Evolutionary conservation across 2,329 filamentous ascomycete genomes (phyloP), one percentile per base, ranked within the genome.

Genomic region (Aspergillus hiratsukae): DNA sequence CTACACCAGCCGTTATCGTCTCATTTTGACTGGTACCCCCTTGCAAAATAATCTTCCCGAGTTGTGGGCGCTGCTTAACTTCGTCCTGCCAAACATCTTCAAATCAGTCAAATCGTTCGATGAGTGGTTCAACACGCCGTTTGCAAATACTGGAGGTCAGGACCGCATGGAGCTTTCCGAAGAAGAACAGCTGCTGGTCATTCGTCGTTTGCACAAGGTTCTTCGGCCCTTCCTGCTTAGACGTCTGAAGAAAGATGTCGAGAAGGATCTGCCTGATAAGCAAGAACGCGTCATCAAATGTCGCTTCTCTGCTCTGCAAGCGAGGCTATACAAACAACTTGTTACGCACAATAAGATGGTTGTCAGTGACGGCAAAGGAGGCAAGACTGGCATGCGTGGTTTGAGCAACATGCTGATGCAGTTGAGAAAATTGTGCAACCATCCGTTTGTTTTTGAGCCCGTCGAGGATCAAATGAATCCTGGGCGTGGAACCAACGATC

Each of bases 391-490:
- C 64, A 89, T 95, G 76, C 91, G 91, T 71, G 94, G 94, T 73
- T 80, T 99, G 60, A 97, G 93, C 81, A 99, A 99, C 78, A 99
- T 99, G 92, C 90, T 99, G 59, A 99, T 99, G 94, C 94, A 99
- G 77, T 80, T 99, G 69, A 89, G 94, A 70, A 99, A 99, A 78
- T 87, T 99, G 51, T 99, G 94, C 80, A 99, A 99, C 73, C 94
- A 99, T 79, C 94, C 94, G 0, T 99, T 99, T 70, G 94, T 99
- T 25, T 99, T 99, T 67, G 92, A 96, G 68, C 90, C 96, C 65
- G 94, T 99, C 45, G 94, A 99, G 72, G 95, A 96, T 64, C 91
- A 97, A 71, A 96, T 99, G 87, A 99, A 97, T 69, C 94, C 94
- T 1, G 79, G 83, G 58, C 91, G 85, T 67, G 83, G 87, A 60